phyloP scores from a whole-genome alignment of 164 flowering plant genomes.

The Warburgia ugandensis region DNA sequence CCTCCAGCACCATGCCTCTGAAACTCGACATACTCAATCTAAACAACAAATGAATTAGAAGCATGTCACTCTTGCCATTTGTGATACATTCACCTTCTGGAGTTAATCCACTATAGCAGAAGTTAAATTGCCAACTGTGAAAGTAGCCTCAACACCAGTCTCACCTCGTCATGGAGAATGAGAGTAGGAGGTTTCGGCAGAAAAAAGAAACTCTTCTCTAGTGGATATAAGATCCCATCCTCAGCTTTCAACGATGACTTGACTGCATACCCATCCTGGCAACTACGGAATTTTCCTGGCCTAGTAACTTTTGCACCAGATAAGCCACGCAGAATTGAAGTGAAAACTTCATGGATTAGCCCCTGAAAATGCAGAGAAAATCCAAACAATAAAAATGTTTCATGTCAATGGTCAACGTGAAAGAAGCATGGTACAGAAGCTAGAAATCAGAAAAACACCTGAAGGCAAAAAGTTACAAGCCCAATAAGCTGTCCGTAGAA shows the following conservation, averaged over 20 bases:
- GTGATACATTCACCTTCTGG: too few species aligned
- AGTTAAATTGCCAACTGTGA: too few species aligned
- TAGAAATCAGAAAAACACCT: too few species aligned
- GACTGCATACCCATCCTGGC: constrained; percentile 95
- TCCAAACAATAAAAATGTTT: neutral
- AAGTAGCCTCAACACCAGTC: too few species aligned
- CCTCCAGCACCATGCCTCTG: constrained; percentile 96
- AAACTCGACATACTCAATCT: constrained; percentile 96
- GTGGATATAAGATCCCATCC: constrained; percentile 93
- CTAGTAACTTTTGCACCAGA: constrained; percentile 91
- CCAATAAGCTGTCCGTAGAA: too few species aligned
- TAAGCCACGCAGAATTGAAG: constrained; percentile 74
- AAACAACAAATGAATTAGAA: neutral
- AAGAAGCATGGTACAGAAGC: too few species aligned
- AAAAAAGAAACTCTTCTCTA: constrained; percentile 95
- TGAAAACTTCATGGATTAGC: constrained; percentile 88
- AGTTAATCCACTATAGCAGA: too few species aligned
- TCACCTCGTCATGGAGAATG: constrained; percentile 92
- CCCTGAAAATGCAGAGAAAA: constrained; percentile 49
- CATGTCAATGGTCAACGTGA: too few species aligned
- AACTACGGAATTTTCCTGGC: constrained; percentile 94
- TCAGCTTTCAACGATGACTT: constrained; percentile 98
- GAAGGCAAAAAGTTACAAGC: too few species aligned
- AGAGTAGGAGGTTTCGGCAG: constrained; percentile 99
- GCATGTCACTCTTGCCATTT: neutral